Percentiles rank a stretch among this genome's conserved stretches.
phyloP scores from a whole-genome alignment of 2,329 filamentous ascomycete species.

The Sporothrix dimorphospora region DNA sequence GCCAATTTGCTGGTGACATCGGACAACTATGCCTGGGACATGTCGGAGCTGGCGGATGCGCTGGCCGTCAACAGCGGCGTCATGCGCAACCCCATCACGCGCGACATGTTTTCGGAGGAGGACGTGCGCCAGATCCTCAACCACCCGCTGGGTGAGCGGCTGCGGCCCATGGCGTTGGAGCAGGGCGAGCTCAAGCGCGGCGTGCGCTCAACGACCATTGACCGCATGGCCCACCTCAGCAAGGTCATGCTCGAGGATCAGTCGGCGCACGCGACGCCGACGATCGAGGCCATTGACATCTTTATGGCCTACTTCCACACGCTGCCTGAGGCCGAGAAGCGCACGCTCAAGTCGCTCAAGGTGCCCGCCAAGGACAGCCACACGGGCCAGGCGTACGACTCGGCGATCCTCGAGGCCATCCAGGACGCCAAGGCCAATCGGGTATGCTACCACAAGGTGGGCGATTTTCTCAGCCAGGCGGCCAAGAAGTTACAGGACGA shows the following conservation, averaged over 20 bases:
- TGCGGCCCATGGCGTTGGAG: slow-evolving; percentile 34
- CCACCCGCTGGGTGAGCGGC: slow-evolving; percentile 38
- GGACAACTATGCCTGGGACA: slow-evolving; percentile 50
- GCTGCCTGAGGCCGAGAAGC: slow-evolving; percentile 37
- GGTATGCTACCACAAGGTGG: slow-evolving; percentile 36
- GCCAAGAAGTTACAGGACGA: slow-evolving; percentile 26
- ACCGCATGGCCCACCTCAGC: slow-evolving; percentile 34
- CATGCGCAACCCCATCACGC: slow-evolving; percentile 41
- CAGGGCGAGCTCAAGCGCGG: slow-evolving; percentile 37
- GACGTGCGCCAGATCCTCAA: slow-evolving; percentile 37
- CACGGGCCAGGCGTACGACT: slow-evolving; percentile 38
- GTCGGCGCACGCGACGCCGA: slow-evolving; percentile 33
- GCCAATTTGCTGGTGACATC: slow-evolving; percentile 32
- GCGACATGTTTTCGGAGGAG: slow-evolving; percentile 37
- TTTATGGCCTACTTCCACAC: slow-evolving; percentile 38
- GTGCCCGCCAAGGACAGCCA: slow-evolving; percentile 39
- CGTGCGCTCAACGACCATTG: slow-evolving; percentile 37
- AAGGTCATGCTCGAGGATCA: slow-evolving; percentile 36
- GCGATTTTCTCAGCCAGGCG: slow-evolving; percentile 34
- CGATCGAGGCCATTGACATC: slow-evolving; percentile 37
- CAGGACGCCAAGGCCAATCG: slow-evolving; percentile 39
- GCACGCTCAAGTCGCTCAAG: slow-evolving; percentile 36
- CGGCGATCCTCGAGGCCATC: slow-evolving; percentile 38
- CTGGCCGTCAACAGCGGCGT: slow-evolving; percentile 37
- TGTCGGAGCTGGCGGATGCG: slow-evolving; percentile 38